A percentile compares a stretch with the other conserved stretches of the same genome.
Evolutionary conservation across 306 rosid species (phyloP).

Genomic region (Sicyos baderoa): DNA sequence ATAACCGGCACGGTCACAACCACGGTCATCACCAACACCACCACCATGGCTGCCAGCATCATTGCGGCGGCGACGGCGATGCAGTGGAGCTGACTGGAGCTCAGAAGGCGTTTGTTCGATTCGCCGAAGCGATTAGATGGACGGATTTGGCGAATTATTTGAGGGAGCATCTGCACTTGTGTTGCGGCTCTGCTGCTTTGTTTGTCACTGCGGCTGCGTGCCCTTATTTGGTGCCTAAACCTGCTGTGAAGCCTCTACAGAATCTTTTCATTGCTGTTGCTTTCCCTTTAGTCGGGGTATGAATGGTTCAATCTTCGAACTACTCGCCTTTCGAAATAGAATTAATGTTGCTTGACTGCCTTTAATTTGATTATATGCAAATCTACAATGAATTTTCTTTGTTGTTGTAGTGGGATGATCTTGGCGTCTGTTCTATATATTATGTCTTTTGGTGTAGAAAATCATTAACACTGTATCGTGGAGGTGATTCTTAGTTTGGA

Average conservation of each 20-base stretch:
- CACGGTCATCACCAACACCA: conserved; percentile 17
- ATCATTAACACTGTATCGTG: neutral
- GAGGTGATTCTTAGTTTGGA: neutral
- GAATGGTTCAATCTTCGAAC: neutral
- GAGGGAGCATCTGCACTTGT: conserved; percentile 76
- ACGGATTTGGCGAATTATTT: conserved; percentile 59
- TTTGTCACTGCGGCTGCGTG: conserved; percentile 73
- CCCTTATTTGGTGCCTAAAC: conserved; percentile 66
- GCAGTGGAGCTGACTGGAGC: conserved; percentile 39
- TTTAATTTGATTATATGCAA: conserved; percentile 11
- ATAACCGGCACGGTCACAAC: conserved; percentile 22
- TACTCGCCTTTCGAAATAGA: neutral
- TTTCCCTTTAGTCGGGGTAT: conserved; percentile 88
- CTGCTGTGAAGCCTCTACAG: conserved; percentile 54
- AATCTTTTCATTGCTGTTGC: conserved; percentile 56
- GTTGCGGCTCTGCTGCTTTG: conserved; percentile 63
- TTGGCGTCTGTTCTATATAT: neutral
- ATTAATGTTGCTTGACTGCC: neutral
- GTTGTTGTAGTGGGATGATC: neutral
- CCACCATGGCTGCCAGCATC: conserved; percentile 40
- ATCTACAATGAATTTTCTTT: neutral
- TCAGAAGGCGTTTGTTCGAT: conserved; percentile 52
- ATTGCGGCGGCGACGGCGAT: conserved; percentile 30
- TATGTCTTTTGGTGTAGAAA: neutral
- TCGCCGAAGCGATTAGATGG: conserved; percentile 77